phyloP scores from a whole-genome alignment of 257 asterid species.

The Henckelia pumila region DNA sequence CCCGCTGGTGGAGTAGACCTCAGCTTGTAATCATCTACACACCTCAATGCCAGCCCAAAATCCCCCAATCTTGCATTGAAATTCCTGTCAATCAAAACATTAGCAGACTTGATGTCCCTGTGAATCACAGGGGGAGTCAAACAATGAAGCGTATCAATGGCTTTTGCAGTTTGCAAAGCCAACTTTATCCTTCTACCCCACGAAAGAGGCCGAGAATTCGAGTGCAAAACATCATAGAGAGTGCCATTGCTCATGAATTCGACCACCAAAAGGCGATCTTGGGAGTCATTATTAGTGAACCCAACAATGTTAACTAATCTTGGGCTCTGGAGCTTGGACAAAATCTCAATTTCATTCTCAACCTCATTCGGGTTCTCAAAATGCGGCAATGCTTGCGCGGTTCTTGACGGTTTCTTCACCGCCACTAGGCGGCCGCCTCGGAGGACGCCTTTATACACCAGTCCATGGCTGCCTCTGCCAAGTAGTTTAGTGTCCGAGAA shows the following conservation, averaged over 20 bases:
- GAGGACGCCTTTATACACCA: slow-evolving; percentile 56
- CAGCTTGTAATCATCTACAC: slow-evolving; percentile 40
- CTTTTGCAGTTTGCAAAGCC: slow-evolving; percentile 51
- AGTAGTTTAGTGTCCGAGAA: slow-evolving; percentile 48
- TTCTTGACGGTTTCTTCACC: slow-evolving; percentile 42
- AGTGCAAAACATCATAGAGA: slow-evolving; percentile 45
- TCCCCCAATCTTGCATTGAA: slow-evolving; percentile 52
- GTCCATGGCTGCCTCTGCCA: slow-evolving; percentile 56
- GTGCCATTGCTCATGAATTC: slow-evolving; percentile 64
- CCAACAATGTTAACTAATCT: slow-evolving; percentile 54
- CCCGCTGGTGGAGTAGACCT: slow-evolving; percentile 65
- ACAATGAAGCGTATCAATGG: slow-evolving; percentile 44
- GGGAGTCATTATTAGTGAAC: slow-evolving; percentile 34
- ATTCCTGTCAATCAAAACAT: slow-evolving; percentile 46
- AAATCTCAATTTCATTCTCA: slow-evolving; percentile 48
- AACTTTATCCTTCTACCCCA: slow-evolving; percentile 53
- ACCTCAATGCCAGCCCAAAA: slow-evolving; percentile 54
- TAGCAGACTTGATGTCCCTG: slow-evolving; percentile 53
- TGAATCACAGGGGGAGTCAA: slow-evolving; percentile 48
- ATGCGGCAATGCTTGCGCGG: slow-evolving; percentile 12
- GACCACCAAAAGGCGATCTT: slow-evolving; percentile 47
- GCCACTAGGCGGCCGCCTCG: slow-evolving; percentile 50
- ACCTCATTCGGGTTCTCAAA: slow-evolving; percentile 39
- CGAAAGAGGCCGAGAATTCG: slow-evolving; percentile 35
- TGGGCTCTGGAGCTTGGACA: slow-evolving; percentile 52